Evolutionary conservation across 2,329 filamentous ascomycete genomes (phyloP), one percentile per base, ranked within the genome.

Genomic region (Ophiostoma australiae): DNA sequence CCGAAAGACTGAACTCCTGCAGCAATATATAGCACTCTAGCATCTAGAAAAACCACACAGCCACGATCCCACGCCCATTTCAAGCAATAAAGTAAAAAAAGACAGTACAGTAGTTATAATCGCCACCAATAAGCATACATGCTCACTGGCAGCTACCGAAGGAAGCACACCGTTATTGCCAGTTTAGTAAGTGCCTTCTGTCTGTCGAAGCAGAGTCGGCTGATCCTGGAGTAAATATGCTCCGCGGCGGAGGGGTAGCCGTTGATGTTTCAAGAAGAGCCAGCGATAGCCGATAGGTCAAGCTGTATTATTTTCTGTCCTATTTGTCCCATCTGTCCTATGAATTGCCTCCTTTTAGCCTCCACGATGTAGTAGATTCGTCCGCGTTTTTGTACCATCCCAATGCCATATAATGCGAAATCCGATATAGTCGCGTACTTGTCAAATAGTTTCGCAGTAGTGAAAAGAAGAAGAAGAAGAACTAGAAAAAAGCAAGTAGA

Each of bases 281-380:
- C 20, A 55, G n/a, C 11, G 7, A 55, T 1, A 23, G 52, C 52
- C n/a, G 15, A 27, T 27, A 23, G 15, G 11, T 33, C n/a, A 63
- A 13, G 4, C 8, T 33, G 4, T 20, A 63, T 61, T 61, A n/a
- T 63, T 63, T 27, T 58, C 52, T 27, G 23, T 58, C n/a, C 6
- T 27, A 58, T 58, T 58, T 27, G 44, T 41, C 39, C 37, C 39
- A 41, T 13, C 39, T 13, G 15, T 41, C 39, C 39, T 33, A 63
- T 63, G 58, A 20, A 63, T 63, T 63, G 13, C 23, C 58, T 58
- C 58, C 58, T 63, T 63, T 63, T 63, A 63, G 58, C 58, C 27
- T 35, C 27, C 52, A 31, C n/a, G 52, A 58, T 58, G 52, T 17
- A 55, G n/a, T 55, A n/a, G n/a, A 23, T 23, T 48, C 11, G 48